These are phyloP conservation scores for Ambrosiella xylebori DNA, from an alignment of 2,329 filamentous ascomycete species.

Conservation along the genomic window DNA sequence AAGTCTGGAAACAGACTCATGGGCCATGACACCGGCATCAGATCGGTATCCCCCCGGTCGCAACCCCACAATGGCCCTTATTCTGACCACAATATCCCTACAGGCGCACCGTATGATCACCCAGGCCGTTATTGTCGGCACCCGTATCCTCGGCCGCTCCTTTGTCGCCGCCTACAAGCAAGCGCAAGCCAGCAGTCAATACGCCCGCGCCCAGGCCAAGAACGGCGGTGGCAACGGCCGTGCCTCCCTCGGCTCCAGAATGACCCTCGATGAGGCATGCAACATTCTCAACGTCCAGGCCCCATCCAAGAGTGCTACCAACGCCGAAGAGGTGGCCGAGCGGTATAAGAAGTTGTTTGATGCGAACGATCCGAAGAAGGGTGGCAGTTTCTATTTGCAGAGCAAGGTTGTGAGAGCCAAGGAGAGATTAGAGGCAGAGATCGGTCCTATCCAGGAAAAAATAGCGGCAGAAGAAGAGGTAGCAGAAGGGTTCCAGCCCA, in stretches of 20 bases:
- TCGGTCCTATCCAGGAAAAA: conserved; percentile 54
- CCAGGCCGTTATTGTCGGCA: conserved; percentile 79
- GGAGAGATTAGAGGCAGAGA: conserved; percentile 80
- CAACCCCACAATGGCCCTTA: background rate
- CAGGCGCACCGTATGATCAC: conserved; percentile 43
- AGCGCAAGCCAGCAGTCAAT: conserved; percentile 71
- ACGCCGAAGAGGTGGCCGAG: conserved; percentile 63
- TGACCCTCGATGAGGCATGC: conserved; percentile 92
- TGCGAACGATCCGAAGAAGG: conserved; percentile 83
- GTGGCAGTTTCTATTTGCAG: conserved; percentile 94
- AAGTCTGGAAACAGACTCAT: too few species aligned
- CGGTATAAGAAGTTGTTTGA: conserved; percentile 94
- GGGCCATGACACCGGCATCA: background rate
- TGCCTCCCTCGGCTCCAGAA: conserved; percentile 43
- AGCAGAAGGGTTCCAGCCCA: conserved; percentile 81
- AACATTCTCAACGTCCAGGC: conserved; percentile 93
- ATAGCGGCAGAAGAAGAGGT: conserved; percentile 59
- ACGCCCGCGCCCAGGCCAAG: conserved; percentile 56
- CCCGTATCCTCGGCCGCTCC: conserved; percentile 80
- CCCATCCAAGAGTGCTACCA: conserved; percentile 51
- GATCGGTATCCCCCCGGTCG: background rate
- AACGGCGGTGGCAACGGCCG: conserved; percentile 29
- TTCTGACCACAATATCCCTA: background rate
- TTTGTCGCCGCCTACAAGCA: conserved; percentile 92
- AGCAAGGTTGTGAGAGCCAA: conserved; percentile 87